Evolutionary conservation across 179 eudicot species (phyloP).

Genomic region (Sideroxylon spinosum): DNA sequence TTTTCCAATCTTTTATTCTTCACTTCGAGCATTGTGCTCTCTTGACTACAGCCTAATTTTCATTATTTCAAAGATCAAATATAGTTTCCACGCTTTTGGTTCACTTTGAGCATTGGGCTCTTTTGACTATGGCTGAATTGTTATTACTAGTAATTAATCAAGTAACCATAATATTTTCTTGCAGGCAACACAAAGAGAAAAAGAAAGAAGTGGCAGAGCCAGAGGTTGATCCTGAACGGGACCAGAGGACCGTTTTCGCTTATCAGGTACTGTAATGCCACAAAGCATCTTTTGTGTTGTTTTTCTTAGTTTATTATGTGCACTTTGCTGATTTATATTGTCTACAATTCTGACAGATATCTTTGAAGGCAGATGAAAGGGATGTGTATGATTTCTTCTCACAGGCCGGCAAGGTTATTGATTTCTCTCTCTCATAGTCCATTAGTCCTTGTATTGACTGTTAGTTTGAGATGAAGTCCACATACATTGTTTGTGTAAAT

Average conservation of each 20-base stretch:
- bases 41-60: background rate
- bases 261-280: conserved; percentile 59
- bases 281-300: conserved; percentile 29
- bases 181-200: conserved; percentile 68
- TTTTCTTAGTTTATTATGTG: background rate
- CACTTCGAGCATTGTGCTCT: conserved; percentile 6
- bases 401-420: conserved; percentile 75
- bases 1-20: background rate
- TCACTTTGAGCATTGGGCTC: conserved; percentile 2
- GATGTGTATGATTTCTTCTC: conserved; percentile 89
- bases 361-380: conserved; percentile 84
- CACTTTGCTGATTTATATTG: conserved; percentile 16
- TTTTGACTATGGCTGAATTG: background rate
- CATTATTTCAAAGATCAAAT: background rate
- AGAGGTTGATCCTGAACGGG: conserved; percentile 84
- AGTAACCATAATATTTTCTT: conserved; percentile 14
- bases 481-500: background rate
- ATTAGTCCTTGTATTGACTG: background rate
- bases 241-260: conserved; percentile 91
- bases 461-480: background rate
- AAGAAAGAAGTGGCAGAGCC: conserved; percentile 64
- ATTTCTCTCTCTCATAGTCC: background rate
- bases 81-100: background rate
- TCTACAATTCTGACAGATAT: conserved; percentile 44
- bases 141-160: conserved; percentile 4